Conservation (phyloP, 1,139 yeast genomes). For the Nadsonia starkeyi-henricii region DNA sequence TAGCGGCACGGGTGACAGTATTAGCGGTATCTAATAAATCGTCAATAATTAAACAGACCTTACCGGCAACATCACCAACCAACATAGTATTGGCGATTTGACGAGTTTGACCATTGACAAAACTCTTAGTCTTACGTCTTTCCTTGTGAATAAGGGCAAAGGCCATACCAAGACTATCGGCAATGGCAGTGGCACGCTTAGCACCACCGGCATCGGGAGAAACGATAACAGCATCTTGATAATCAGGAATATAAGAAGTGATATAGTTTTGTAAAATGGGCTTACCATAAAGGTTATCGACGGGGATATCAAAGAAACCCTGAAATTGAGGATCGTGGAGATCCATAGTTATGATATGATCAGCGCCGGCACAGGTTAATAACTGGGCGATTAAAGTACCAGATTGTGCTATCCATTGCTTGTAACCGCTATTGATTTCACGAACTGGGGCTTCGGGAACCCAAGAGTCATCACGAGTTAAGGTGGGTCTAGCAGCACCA, state of each 20-base stretch:
- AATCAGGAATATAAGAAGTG: constrained; percentile 54
- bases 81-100: constrained; percentile 63
- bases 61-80: constrained; percentile 81
- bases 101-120: constrained; percentile 10
- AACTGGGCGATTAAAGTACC: constrained; percentile 87
- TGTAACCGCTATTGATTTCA: constrained; percentile 49
- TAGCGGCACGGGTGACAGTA: constrained; percentile 86
- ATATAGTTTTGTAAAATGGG: constrained; percentile 77
- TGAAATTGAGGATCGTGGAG: constrained; percentile 92
- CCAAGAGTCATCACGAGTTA: constrained; percentile 9
- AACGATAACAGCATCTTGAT: constrained; percentile 69
- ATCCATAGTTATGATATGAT: constrained; percentile 94
- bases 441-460: constrained; percentile 10
- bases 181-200: constrained; percentile 85
- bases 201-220: constrained; percentile 98
- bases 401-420: constrained; percentile 91
- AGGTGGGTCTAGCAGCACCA: background rate
- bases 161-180: constrained; percentile 76
- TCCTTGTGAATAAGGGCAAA: constrained; percentile 96
- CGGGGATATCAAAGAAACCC: constrained; percentile 86
- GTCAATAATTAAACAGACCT: constrained; percentile 77
- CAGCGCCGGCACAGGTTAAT: constrained; percentile 88
- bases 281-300: constrained; percentile 76
- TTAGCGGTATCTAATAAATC: constrained; percentile 90
- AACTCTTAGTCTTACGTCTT: constrained; percentile 33